Evolutionary conservation across 1,284 basidiomycete species (phyloP).

Genomic region (Phellopilus nigrolimitatus): DNA sequence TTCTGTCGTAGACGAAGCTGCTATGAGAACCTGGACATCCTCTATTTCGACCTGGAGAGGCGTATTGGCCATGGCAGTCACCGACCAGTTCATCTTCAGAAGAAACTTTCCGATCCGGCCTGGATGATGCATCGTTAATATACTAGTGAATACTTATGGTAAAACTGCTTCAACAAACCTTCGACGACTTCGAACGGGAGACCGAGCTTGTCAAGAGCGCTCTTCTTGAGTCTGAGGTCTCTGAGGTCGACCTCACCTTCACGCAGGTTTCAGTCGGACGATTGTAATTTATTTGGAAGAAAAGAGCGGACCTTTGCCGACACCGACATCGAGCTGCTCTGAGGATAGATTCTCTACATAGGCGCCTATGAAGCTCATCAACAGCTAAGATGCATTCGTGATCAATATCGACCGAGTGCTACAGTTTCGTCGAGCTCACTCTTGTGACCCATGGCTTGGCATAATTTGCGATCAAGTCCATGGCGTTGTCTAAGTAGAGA

Average conservation of each 20-base stretch:
- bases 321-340: conserved; percentile 92
- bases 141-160: conserved; percentile 2
- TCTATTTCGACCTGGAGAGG: conserved; percentile 92
- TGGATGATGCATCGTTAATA: conserved; percentile 29
- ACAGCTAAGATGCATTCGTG: conserved; percentile 45
- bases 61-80: conserved; percentile 81
- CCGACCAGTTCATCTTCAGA: conserved; percentile 87
- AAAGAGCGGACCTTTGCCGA: conserved; percentile 42
- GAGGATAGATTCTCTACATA: conserved; percentile 98
- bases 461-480: conserved; percentile 12
- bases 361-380: conserved; percentile 90
- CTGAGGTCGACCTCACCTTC: conserved; percentile 83
- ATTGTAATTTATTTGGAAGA: too few relatives aligned
- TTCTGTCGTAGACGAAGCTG: conserved; percentile 70
- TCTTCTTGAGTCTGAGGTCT: conserved; percentile 87
- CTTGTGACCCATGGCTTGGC: conserved; percentile 8
- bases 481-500: not conserved
- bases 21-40: conserved; percentile 93
- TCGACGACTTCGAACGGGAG: conserved; percentile 95
- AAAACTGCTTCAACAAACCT: conserved; percentile 42
- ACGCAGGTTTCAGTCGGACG: too few relatives aligned
- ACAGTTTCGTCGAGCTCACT: conserved; percentile 2
- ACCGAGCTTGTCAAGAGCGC: conserved; percentile 93
- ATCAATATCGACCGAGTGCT: not conserved
- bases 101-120: conserved; percentile 81